phyloP scores from a whole-genome alignment of 192 early-diverging fungal species.

The Kappamyces sp. region DNA sequence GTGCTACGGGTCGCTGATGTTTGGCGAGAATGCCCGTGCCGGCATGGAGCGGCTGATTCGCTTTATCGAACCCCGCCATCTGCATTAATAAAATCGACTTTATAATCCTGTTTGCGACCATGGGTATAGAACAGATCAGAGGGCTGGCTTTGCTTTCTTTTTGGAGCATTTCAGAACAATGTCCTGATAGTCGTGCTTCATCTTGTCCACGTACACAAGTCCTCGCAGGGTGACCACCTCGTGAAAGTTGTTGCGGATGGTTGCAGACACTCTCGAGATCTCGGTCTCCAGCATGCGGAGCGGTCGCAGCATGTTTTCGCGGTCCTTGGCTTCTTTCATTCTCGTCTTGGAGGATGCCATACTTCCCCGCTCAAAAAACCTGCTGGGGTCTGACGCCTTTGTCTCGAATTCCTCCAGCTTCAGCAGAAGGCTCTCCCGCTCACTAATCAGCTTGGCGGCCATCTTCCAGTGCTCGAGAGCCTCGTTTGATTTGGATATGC shows the following conservation, averaged over 20 bases:
- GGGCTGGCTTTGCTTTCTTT: neutral
- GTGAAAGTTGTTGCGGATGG: slow-evolving; percentile 40
- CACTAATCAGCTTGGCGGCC: slow-evolving; percentile 31
- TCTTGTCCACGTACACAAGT: slow-evolving; percentile 35
- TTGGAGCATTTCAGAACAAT: slow-evolving; percentile 21
- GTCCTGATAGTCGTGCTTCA: slow-evolving; percentile 46
- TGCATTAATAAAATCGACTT: too few relatives aligned
- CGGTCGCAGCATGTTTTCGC: slow-evolving; percentile 39
- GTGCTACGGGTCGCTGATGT: slow-evolving; percentile 1
- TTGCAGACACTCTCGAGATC: slow-evolving; percentile 27
- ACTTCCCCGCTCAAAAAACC: neutral
- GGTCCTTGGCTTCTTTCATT: slow-evolving; percentile 34
- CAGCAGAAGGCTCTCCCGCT: slow-evolving; percentile 33
- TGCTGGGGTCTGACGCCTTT: slow-evolving; percentile 40
- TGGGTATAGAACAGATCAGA: too few relatives aligned
- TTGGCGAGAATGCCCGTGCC: neutral
- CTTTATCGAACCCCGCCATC: too few relatives aligned
- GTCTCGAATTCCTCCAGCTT: slow-evolving; percentile 44
- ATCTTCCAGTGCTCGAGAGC: slow-evolving; percentile 43
- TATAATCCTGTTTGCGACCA: too few relatives aligned
- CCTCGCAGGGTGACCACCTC: slow-evolving; percentile 52
- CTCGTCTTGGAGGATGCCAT: slow-evolving; percentile 43
- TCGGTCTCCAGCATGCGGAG: slow-evolving; percentile 38
- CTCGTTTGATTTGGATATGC: slow-evolving; percentile 27
- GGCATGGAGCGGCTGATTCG: neutral